These are phyloP conservation scores for Torulaspora globosa DNA, from an alignment of 1,139 yeast genomes.

Conservation along the genomic window DNA sequence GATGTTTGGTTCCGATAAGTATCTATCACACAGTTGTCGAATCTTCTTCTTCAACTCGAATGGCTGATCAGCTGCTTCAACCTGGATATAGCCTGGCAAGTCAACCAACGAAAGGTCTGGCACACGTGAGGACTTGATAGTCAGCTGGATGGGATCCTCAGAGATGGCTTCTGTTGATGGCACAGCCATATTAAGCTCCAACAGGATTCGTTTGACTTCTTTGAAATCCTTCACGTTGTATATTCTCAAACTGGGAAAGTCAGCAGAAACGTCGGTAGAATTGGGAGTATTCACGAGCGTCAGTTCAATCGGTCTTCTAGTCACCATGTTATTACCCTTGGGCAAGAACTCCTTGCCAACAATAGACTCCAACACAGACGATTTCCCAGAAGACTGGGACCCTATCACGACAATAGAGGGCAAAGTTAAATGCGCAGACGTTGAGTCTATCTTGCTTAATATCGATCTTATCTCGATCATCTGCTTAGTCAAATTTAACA, in stretches of 20 bases:
- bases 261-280: conserved; percentile 82
- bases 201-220: conserved; percentile 78
- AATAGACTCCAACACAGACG: conserved; percentile 87
- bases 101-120: conserved; percentile 94
- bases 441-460: conserved; percentile 68
- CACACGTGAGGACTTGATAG: conserved; percentile 84
- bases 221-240: conserved; percentile 79
- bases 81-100: conserved; percentile 95
- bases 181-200: conserved; percentile 88
- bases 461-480: conserved; percentile 93
- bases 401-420: conserved; percentile 97
- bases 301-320: conserved; percentile 89
- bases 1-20: conserved; percentile 86
- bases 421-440: conserved; percentile 66
- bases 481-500: conserved; percentile 82
- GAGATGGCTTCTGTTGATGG: conserved; percentile 81
- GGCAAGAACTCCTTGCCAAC: conserved; percentile 95
- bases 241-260: conserved; percentile 85
- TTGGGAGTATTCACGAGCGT: conserved; percentile 81
- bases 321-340: conserved; percentile 93
- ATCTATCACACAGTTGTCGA: conserved; percentile 72
- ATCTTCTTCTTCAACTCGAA: conserved; percentile 74
- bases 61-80: conserved; percentile 96
- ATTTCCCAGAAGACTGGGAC: conserved; percentile 94
- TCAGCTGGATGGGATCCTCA: conserved; percentile 85